A percentile compares a stretch with the other conserved stretches of the same genome.
Conservation (phyloP, 2,329 filamentous ascomycete genomes). For the Hawksworthiomyces lignivorus region DNA sequence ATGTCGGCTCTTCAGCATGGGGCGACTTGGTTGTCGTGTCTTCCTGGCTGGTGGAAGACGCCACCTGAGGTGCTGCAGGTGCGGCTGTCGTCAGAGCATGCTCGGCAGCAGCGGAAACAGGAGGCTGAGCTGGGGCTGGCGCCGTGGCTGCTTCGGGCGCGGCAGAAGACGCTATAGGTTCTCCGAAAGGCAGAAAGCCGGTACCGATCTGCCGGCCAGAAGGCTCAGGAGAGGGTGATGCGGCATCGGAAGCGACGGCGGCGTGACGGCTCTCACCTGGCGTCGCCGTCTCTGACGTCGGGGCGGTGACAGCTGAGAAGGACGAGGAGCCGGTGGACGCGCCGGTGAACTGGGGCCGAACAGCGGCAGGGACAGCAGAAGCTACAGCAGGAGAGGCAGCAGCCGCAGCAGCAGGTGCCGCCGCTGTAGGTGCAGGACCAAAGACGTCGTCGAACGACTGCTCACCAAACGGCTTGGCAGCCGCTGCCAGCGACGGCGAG, state of each 20-base stretch:
- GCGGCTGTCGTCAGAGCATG: no score
- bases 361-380: slow-evolving; percentile 24
- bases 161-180: no score
- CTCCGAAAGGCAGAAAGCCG: not conserved
- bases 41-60: no score
- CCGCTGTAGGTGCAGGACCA: slow-evolving; percentile 54
- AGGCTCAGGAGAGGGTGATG: slow-evolving; percentile 20
- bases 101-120: not conserved
- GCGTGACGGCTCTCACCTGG: slow-evolving; percentile 50
- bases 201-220: not conserved
- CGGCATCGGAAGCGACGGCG: slow-evolving; percentile 51
- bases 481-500: slow-evolving; percentile 1
- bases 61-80: not conserved
- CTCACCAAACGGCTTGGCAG: slow-evolving; percentile 45
- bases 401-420: slow-evolving; percentile 30
- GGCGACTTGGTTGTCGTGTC: no score
- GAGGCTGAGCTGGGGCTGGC: not conserved
- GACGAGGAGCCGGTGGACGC: slow-evolving; percentile 48
- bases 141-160: not conserved
- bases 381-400: not conserved
- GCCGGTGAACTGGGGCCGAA: slow-evolving; percentile 54
- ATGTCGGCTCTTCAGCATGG: not conserved
- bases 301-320: slow-evolving; percentile 47
- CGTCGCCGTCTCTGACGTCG: slow-evolving; percentile 49
- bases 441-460: slow-evolving; percentile 82